phyloP scores from a whole-genome alignment of 2,329 filamentous ascomycete species.

The Fusarium sp. region DNA sequence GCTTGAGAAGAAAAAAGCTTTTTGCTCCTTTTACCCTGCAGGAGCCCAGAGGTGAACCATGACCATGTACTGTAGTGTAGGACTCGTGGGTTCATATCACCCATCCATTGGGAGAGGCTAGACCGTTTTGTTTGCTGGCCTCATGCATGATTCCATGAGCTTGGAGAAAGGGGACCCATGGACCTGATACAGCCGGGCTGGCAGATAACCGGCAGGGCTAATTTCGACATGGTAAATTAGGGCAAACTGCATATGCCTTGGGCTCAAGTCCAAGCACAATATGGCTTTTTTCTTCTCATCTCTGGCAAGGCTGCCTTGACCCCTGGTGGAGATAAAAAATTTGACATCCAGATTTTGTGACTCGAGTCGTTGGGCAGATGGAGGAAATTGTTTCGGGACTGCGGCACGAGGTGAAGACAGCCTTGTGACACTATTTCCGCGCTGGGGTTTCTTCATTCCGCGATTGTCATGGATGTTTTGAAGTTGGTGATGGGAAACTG shows the following conservation, averaged over 20 bases:
- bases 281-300: not conserved
- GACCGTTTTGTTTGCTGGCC: not conserved
- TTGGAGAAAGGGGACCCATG: constrained; percentile 5
- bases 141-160: not conserved
- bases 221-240: not conserved
- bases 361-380: not conserved
- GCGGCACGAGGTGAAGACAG: not conserved
- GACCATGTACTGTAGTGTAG: too few relatives aligned
- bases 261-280: constrained; percentile 13
- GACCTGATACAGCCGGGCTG: constrained; percentile 20
- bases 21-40: not conserved
- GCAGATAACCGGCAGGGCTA: not conserved
- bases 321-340: not conserved
- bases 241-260: not conserved
- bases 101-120: not conserved
- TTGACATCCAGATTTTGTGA: not conserved
- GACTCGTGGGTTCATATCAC: not conserved
- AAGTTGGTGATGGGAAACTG: not conserved
- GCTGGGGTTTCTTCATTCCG: not conserved
- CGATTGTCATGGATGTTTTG: not conserved
- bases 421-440: not conserved
- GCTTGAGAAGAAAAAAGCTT: not conserved
- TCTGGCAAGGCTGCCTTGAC: not conserved
- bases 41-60: not conserved
- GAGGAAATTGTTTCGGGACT: not conserved